Conservation (phyloP, 345 rosid genomes). For the Psidium friedrichsthalianum region DNA sequence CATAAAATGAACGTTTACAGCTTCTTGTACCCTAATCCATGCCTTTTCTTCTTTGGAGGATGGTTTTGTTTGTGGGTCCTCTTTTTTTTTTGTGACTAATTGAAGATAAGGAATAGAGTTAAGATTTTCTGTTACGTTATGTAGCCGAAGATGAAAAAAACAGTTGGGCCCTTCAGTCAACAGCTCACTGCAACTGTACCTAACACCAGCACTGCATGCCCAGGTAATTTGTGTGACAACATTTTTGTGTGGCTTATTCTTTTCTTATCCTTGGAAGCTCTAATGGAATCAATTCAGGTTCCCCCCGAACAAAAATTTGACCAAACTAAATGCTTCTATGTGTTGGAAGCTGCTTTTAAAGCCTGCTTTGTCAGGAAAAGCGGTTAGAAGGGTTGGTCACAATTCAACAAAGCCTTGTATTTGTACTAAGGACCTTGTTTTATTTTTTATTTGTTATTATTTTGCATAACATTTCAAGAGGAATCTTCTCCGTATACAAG, state of each 20-base stretch:
- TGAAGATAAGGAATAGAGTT: background rate
- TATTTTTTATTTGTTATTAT: background rate
- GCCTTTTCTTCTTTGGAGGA: background rate
- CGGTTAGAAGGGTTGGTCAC: background rate
- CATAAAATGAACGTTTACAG: background rate
- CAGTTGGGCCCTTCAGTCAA: slow-evolving; percentile 31
- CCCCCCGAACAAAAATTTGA: background rate
- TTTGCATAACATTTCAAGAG: background rate
- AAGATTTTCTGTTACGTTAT: background rate
- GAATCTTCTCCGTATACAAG: background rate
- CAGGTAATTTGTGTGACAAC: slow-evolving; percentile 26
- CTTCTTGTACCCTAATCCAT: background rate
- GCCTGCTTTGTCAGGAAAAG: background rate
- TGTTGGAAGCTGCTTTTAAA: background rate
- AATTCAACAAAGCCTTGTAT: background rate
- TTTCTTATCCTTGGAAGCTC: background rate
- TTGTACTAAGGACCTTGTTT: background rate
- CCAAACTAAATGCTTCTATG: background rate
- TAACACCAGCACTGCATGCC: slow-evolving; percentile 12
- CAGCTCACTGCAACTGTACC: slow-evolving; percentile 14
- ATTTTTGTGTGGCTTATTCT: background rate
- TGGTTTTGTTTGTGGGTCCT: background rate
- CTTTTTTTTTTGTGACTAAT: background rate
- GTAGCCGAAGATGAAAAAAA: slow-evolving; percentile 78
- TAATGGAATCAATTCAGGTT: background rate